Base-by-base conservation (phyloP, 2,329 filamentous ascomycete genomes). In the Sclerotinia borealis region DNA sequence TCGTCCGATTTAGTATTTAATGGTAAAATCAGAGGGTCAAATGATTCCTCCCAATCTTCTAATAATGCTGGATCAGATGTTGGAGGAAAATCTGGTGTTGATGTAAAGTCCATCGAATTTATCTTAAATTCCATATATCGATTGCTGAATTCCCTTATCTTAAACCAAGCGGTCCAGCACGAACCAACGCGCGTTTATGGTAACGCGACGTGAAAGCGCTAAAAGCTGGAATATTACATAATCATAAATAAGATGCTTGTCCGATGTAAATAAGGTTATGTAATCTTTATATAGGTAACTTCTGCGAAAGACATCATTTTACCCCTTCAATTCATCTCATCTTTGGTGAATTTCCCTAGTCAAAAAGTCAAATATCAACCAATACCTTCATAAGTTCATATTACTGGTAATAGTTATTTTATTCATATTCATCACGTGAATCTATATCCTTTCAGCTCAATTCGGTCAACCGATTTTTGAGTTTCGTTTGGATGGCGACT, bases 1-100 rank as follows among this genome's bases (percentile, higher is more conserved):
- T 82, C 80, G 76, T 83, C 79, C 11, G 78, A 78, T 67, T 76
- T 68, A 31, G 75, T 68, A 54, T 65, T 69, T 34, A 66, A 65
- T 45, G 67, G 62, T 52, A 67, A 27, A 25, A 50, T 54, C 22
- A 19, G n/a, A 51, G 64, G 41, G 31, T 61, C 22, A 15, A 63
- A 43, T 25, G 63, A 60, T 15, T 68, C 47, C 55, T 73, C 67
- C 67, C 65, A 70, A 66, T 72, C 66, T 39, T 70, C 64, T 27
- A 54, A 50, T 39, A 72, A 64, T 29, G 65, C 67, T 10, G 69
- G 67, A 60, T 72, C 69, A 29, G 68, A 71, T 43, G 66, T 69
- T 45, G 64, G 58, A 31, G 68, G 71, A 9, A 71, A 51, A 36
- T 58, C 58, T 61, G 71, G 68, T 22, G 66, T 68, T 19, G 67